phyloP scores from a whole-genome alignment of 257 asterid genomes.

The Mitragyna speciosa region DNA sequence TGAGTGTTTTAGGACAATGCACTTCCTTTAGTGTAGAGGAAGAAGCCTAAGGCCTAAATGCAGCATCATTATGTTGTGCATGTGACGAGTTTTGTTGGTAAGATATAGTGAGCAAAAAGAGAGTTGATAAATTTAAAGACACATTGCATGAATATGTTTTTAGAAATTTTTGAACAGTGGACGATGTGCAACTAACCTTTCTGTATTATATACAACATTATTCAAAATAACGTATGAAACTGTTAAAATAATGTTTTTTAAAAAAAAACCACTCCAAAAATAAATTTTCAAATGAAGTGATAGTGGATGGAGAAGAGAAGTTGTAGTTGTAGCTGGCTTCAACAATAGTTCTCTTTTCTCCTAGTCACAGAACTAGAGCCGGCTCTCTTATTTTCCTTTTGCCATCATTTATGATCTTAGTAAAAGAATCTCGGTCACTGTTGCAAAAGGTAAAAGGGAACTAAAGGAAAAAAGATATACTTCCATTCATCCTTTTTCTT shows the following conservation, averaged over 20 bases:
- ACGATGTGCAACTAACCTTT: too few relatives aligned
- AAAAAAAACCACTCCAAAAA: too few relatives aligned
- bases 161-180: too few relatives aligned
- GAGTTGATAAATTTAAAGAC: not conserved
- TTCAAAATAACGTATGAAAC: too few relatives aligned
- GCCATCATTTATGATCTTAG: slow-evolving; percentile 30
- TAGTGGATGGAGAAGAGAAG: slow-evolving; percentile 3
- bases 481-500: not conserved
- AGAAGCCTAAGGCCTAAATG: not conserved
- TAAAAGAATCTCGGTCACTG: slow-evolving; percentile 31
- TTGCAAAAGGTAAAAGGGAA: slow-evolving; percentile 18
- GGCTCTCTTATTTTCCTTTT: not conserved
- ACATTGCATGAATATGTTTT: too few relatives aligned
- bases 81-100: not conserved
- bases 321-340: not conserved
- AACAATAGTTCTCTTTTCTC: slow-evolving; percentile 4
- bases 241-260: too few relatives aligned
- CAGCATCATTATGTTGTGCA: not conserved
- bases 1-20: not conserved
- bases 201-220: too few relatives aligned
- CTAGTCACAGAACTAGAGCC: not conserved
- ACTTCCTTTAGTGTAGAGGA: not conserved
- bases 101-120: not conserved
- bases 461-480: slow-evolving; percentile 11
- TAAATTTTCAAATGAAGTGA: too few relatives aligned